A percentile compares a stretch with the other conserved stretches of the same genome.
These are phyloP conservation scores for Myriosclerotinia scirpicola DNA, from an alignment of 2,329 filamentous ascomycete genomes.

Conservation along the genomic window DNA sequence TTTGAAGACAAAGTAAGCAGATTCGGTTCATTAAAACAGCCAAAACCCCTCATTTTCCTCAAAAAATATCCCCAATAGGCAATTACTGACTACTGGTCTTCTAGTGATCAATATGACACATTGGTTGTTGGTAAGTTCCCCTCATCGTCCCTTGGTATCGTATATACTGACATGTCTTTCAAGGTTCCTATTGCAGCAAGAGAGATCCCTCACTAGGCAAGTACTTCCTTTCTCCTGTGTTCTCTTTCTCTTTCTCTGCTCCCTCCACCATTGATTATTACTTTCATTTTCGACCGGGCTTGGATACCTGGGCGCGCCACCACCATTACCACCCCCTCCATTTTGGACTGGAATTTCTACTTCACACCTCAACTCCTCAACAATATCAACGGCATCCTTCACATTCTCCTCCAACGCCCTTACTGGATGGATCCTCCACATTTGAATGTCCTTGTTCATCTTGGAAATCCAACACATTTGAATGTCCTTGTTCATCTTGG, in stretches of 20 bases:
- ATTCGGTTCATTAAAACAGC: too few relatives aligned
- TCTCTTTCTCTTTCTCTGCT: too few relatives aligned
- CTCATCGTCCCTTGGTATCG: background rate
- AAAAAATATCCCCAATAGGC: constrained; percentile 34
- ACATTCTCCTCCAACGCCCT: background rate
- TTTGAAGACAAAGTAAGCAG: constrained; percentile 74
- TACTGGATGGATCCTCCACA: background rate
- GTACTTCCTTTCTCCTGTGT: background rate
- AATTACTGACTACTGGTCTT: too few relatives aligned
- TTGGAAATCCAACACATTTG: background rate
- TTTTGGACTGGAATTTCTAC: background rate
- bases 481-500: background rate
- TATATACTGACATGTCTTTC: background rate
- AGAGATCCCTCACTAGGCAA: background rate
- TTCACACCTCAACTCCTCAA: too few relatives aligned
- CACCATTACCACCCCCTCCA: background rate
- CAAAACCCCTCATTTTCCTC: constrained; percentile 46
- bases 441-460: background rate
- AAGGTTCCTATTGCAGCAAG: background rate
- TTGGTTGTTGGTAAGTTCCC: background rate
- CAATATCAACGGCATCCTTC: too few relatives aligned
- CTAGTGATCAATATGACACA: constrained; percentile 43
- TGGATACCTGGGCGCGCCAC: background rate
- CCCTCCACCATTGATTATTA: too few relatives aligned
- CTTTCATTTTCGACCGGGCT: background rate